These are phyloP conservation scores for Hypoxylon fuscum DNA, from an alignment of 495 filamentous ascomycete genomes.

Conservation along the genomic window DNA sequence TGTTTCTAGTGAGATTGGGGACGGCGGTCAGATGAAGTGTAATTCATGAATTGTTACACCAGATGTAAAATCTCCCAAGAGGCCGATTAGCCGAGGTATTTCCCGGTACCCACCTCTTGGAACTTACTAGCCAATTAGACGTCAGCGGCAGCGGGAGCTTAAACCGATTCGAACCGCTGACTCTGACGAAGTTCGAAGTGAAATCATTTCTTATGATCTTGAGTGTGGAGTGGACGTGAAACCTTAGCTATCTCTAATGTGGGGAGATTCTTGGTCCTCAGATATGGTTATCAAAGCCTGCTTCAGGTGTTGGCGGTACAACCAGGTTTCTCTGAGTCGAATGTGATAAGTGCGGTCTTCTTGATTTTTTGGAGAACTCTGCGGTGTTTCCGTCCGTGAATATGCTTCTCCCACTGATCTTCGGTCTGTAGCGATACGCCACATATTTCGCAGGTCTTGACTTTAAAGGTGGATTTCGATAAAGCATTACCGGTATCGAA, in stretches of 20 bases:
- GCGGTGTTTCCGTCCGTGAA: conserved; percentile 70
- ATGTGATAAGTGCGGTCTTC: conserved; percentile 39
- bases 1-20: no score
- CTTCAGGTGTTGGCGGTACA: not conserved
- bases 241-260: not conserved
- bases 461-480: conserved; percentile 58
- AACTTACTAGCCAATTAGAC: not conserved
- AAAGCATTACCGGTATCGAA: conserved; percentile 60
- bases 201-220: no score
- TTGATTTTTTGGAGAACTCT: conserved; percentile 42
- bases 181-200: no score
- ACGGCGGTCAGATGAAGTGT: not conserved
- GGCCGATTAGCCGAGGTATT: not conserved
- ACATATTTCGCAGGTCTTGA: conserved; percentile 75
- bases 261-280: not conserved
- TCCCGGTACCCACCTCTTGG: not conserved
- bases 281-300: not conserved
- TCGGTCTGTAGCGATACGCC: conserved; percentile 71
- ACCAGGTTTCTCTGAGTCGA: conserved; percentile 10
- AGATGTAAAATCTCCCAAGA: not conserved
- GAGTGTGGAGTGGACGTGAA: no score
- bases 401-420: conserved; percentile 78
- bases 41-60: not conserved
- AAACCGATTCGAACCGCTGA: no score
- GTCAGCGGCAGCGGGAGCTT: no score